Percentiles rank a stretch among this genome's conserved stretches.
phyloP scores from a whole-genome alignment of 768 basidiomycete genomes.

The Pleurotus tuber-regium region DNA sequence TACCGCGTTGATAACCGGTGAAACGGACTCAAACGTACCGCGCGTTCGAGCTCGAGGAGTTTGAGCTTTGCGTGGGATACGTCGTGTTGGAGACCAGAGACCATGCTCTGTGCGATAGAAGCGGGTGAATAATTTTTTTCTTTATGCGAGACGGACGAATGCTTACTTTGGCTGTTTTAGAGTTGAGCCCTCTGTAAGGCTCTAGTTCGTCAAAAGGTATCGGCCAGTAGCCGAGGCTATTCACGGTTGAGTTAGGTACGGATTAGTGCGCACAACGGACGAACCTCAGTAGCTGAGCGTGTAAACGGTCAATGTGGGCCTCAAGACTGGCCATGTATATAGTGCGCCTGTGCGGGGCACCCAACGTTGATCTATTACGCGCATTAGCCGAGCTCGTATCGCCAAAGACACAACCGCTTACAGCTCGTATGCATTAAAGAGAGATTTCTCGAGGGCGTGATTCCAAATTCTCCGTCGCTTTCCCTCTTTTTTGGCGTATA shows the following conservation, averaged over 20 bases:
- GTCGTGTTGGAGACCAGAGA: slow-evolving; percentile 68
- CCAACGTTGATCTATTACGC: slow-evolving; percentile 62
- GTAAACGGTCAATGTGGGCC: slow-evolving; percentile 67
- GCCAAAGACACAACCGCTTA: no score
- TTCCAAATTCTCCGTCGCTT: slow-evolving; percentile 79
- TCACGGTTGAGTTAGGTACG: no score
- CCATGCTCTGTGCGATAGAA: slow-evolving; percentile 83
- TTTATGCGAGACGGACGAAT: background rate
- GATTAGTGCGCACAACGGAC: no score
- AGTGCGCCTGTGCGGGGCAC: slow-evolving; percentile 66
- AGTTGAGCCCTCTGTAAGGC: slow-evolving; percentile 68
- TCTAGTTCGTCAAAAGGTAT: slow-evolving; percentile 55
- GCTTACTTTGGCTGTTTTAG: slow-evolving; percentile 70
- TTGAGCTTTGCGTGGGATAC: slow-evolving; percentile 56
- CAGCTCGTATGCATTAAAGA: slow-evolving; percentile 70
- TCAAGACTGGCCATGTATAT: slow-evolving; percentile 75
- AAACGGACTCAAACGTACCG: no score
- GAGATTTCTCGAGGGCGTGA: slow-evolving; percentile 68
- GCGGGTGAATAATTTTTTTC: background rate
- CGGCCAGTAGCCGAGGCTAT: slow-evolving; percentile 53
- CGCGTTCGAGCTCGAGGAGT: slow-evolving; percentile 65
- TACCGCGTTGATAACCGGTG: no score
- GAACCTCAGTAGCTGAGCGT: slow-evolving; percentile 55
- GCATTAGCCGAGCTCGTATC: no score
- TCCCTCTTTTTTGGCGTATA: slow-evolving; percentile 61